Evolutionary conservation across 495 filamentous ascomycete species (phyloP).

Genomic region (Aspergillus coremiiformis): DNA sequence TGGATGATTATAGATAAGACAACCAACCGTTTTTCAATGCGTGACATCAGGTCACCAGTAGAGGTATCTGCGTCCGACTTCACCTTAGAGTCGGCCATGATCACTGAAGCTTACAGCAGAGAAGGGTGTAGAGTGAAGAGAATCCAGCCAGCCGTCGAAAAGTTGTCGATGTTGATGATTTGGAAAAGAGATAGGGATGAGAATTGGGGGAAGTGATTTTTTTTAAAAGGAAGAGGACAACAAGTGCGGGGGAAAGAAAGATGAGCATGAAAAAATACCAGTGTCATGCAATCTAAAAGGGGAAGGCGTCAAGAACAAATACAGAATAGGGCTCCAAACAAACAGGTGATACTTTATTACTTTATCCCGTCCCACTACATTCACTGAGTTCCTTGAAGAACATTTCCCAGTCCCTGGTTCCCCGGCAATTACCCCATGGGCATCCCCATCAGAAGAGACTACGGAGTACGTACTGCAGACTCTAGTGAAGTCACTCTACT

Average conservation of each 20-base stretch:
- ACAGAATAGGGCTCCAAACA: too few species aligned
- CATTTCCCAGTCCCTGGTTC: too few species aligned
- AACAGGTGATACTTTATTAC: too few species aligned
- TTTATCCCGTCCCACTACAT: too few species aligned
- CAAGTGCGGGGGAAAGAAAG: neutral
- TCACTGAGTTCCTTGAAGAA: too few species aligned
- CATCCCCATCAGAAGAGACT: too few species aligned
- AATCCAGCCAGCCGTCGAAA: neutral
- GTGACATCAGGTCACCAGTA: neutral
- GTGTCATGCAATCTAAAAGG: neutral
- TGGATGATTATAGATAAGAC: neutral
- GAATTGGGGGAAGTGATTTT: neutral
- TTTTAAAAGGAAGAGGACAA: neutral
- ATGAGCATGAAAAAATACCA: neutral
- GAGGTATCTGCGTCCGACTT: neutral
- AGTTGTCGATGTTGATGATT: neutral
- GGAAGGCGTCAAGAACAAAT: neutral
- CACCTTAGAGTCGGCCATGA: neutral
- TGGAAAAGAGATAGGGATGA: neutral
- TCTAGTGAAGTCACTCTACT: neutral
- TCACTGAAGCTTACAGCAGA: neutral
- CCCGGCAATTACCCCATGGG: too few species aligned
- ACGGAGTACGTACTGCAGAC: too few species aligned
- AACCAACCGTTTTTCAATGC: constrained; percentile 6
- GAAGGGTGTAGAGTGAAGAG: neutral